These are phyloP conservation scores for Fusarium proliferatum DNA, from an alignment of 2,329 filamentous ascomycete species.

Conservation along the genomic window DNA sequence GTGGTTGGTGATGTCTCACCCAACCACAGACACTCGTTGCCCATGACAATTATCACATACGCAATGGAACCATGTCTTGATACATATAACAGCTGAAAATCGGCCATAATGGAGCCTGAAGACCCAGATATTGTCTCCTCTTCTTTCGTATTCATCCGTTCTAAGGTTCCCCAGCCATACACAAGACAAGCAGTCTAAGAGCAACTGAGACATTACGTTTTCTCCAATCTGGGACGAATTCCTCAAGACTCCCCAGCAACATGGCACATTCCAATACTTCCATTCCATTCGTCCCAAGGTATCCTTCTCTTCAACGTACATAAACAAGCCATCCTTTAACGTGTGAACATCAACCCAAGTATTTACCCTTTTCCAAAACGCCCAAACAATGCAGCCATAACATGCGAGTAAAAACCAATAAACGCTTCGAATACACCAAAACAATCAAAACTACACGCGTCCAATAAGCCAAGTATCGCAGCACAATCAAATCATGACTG, in stretches of 20 bases:
- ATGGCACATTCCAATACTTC: constrained; percentile 23
- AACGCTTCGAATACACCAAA: constrained; percentile 18
- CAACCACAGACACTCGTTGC: constrained; percentile 2
- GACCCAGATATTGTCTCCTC: neutral
- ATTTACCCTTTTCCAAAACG: constrained; percentile 27
- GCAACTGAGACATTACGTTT: constrained; percentile 24
- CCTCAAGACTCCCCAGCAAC: neutral
- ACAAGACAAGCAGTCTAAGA: neutral
- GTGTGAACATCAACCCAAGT: constrained; percentile 18
- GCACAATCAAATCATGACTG: constrained; percentile 4
- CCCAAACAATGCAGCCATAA: constrained; percentile 32
- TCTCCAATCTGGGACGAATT: neutral
- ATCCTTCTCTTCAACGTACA: constrained; percentile 16
- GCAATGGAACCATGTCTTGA: neutral
- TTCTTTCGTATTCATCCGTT: constrained; percentile 4
- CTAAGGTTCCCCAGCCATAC: constrained; percentile 1
- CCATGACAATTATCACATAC: constrained; percentile 11
- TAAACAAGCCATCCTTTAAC: constrained; percentile 9
- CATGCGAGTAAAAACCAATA: neutral
- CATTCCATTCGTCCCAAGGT: constrained; percentile 17
- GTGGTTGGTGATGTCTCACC: constrained; percentile 23
- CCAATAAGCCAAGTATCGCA: neutral
- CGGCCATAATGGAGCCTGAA: neutral
- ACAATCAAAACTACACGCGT: constrained; percentile 2
- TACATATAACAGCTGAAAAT: neutral